Evolutionary conservation across 495 filamentous ascomycete species (phyloP), one percentile per base, ranked within the genome.

Genomic region (Penicillium turbatum): DNA sequence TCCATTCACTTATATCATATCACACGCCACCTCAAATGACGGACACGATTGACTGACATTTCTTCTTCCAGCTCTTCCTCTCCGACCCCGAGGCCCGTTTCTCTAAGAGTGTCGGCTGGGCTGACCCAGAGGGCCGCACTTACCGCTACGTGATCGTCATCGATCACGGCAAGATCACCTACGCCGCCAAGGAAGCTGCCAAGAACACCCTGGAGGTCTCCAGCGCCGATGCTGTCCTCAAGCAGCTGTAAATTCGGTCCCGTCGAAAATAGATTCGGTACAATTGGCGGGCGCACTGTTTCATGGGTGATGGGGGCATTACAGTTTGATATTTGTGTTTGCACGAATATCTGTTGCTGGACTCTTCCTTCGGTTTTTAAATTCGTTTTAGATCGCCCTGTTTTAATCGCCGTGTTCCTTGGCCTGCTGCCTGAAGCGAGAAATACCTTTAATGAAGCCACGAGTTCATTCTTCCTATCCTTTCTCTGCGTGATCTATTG

Each of bases 151-250:
- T 87, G 57, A 80, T 97, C 71, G 70, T 95, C 54, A 76, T 97
- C 61, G 91, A 97, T 72, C 82, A 95, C 73, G 91, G 92, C 63
- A 95, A 88, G 77, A 80, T 97, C 62, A 79, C 73, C 62, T 96
- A 96, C 73, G 89, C 92, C 44, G 89, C 89, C 73, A 84, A 85
- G 67, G 87, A 92, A 74, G 78, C 80, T 48, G 79, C 75, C 6
- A 81, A 82, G 63, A 83, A 89, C 67, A 81, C 86, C 48, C 85
- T 77, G 63, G 70, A 84, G 80, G 67, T 78, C 41, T 58, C 60
- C 63, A 51, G 51, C 53, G 63, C 61, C 55, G 63, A 61, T 42
- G 42, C 57, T 56, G 51, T 63, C 42, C 49, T 49, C 57, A 66
- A 66, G 60, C 63, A 66, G 63, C 57, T 66, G 60, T 66, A 64